Evolutionary conservation across 2,329 filamentous ascomycete species (phyloP).

Genomic region (Colletotrichum cuscutae): DNA sequence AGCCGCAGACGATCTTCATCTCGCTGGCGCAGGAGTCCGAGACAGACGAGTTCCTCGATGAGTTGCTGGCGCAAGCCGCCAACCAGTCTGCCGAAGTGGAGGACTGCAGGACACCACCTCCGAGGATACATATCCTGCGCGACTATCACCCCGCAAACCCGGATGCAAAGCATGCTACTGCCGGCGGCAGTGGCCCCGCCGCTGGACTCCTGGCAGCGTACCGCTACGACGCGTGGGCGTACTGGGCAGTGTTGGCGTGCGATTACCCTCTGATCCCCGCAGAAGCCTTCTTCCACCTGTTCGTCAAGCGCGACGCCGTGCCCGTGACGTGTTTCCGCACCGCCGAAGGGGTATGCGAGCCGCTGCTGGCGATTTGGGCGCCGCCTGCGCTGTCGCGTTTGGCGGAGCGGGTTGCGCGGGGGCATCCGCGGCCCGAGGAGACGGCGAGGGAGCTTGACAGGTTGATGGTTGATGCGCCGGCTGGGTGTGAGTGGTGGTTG

Average conservation of each 20-base stretch:
- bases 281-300: slow-evolving; percentile 41
- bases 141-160: background rate
- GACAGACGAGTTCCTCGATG: slow-evolving; percentile 24
- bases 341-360: slow-evolving; percentile 43
- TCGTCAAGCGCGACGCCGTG: slow-evolving; percentile 35
- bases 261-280: slow-evolving; percentile 46
- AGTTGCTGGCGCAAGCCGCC: slow-evolving; percentile 17
- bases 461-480: slow-evolving; percentile 3
- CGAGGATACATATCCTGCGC: slow-evolving; percentile 14
- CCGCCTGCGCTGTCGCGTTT: slow-evolving; percentile 42
- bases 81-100: slow-evolving; percentile 13
- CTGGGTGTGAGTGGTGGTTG: slow-evolving; percentile 25
- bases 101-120: background rate
- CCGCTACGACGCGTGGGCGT: slow-evolving; percentile 36
- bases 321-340: slow-evolving; percentile 49
- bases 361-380: slow-evolving; percentile 49
- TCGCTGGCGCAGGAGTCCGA: slow-evolving; percentile 37
- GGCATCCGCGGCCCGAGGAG: slow-evolving; percentile 29
- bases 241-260: slow-evolving; percentile 46
- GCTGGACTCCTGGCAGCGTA: slow-evolving; percentile 45
- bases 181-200: slow-evolving; percentile 19
- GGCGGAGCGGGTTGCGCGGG: slow-evolving; percentile 27
- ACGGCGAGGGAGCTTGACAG: slow-evolving; percentile 18
- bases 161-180: background rate
- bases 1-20: slow-evolving; percentile 40